Conservation (phyloP, 2,329 filamentous ascomycete genomes). For the Pleoardoris graminearum region DNA sequence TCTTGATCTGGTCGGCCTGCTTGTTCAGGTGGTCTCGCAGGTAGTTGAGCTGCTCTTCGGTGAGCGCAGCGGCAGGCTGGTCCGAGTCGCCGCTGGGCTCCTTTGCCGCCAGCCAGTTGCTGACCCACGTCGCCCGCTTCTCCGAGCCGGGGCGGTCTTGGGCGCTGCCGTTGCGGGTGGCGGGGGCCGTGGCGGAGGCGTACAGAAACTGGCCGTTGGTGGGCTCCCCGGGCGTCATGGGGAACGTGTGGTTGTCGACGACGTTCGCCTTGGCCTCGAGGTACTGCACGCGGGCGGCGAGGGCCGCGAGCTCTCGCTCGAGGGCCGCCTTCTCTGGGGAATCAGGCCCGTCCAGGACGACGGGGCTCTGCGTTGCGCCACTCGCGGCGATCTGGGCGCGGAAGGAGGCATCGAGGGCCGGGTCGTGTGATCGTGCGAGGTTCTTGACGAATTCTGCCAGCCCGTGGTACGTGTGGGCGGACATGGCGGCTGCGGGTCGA, state of each 20-base stretch:
- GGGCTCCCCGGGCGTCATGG: constrained; percentile 80
- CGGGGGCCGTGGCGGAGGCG: constrained; percentile 57
- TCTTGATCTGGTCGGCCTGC: constrained; percentile 88
- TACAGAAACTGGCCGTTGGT: constrained; percentile 57
- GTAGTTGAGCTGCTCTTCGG: constrained; percentile 81
- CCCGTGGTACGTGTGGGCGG: constrained; percentile 43
- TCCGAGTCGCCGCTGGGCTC: constrained; percentile 54
- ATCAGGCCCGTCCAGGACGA: constrained; percentile 77
- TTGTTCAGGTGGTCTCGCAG: constrained; percentile 90
- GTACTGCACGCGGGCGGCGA: constrained; percentile 76
- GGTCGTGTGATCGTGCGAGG: constrained; percentile 54
- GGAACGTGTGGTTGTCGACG: constrained; percentile 62
- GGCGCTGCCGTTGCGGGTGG: constrained; percentile 39
- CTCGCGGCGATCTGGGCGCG: constrained; percentile 53
- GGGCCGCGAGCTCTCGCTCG: constrained; percentile 79
- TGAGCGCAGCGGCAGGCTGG: constrained; percentile 60
- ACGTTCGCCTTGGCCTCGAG: constrained; percentile 77
- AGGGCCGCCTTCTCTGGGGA: constrained; percentile 75
- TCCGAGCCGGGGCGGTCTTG: constrained; percentile 41
- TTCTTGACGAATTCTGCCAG: constrained; percentile 51
- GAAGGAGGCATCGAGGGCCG: constrained; percentile 49
- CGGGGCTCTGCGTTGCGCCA: constrained; percentile 55
- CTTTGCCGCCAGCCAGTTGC: constrained; percentile 59
- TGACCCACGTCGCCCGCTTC: constrained; percentile 49
- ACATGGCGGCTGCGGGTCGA: constrained; percentile 33